Base-by-base conservation (phyloP, 1,284 basidiomycete species). In the Apiotrichum gracile region DNA sequence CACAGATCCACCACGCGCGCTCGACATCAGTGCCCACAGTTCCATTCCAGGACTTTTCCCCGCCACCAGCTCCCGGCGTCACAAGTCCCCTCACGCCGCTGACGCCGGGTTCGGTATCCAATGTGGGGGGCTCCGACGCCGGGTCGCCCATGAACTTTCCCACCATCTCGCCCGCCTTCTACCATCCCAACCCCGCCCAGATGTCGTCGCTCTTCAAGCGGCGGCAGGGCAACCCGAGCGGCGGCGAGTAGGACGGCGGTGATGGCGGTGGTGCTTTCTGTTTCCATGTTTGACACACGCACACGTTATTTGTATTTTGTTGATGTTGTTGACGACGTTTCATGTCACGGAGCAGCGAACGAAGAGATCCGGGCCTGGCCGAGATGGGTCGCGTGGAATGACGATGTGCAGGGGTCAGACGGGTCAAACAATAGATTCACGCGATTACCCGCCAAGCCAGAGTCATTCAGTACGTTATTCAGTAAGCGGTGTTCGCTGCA, bases 191-290 rank as follows among this genome's bases (percentile, higher is more conserved):
- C 21, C 43, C 43, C 4, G 43, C 43, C 3, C 43, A 45, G 9
- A 45, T 45, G 43, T 45, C 43, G 19, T 31, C 26, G 16, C 25
- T 45, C 26, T 45, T 45, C 29, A 45, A 45, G 43, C 43, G 43
- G 29, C 29, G 42, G n/a, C 43, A 45, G 19, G 43, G 43, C 29
- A 17, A 17, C n/a, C n/a, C n/a, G n/a, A n/a, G n/a, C 19, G 19
- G 37, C 6, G 19, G 37, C 5, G 19, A 38, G 37, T 21, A 21
- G 9, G n/a, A 10, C 33, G 13, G 33, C 5, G 33, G 33, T 34
- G 13, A 16, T 34, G 8, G 13, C 33, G 17, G 13, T 31, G 29
- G 7, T 31, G 13, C 8, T 31, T 14, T 17, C n/a, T 35, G 34
- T 35, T 35, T 35, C n/a, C 14, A 31, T 31, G 29, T 14, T 31